These are phyloP conservation scores for Cucurbita argyrosperma DNA, from an alignment of 306 rosid genomes.

Conservation along the genomic window DNA sequence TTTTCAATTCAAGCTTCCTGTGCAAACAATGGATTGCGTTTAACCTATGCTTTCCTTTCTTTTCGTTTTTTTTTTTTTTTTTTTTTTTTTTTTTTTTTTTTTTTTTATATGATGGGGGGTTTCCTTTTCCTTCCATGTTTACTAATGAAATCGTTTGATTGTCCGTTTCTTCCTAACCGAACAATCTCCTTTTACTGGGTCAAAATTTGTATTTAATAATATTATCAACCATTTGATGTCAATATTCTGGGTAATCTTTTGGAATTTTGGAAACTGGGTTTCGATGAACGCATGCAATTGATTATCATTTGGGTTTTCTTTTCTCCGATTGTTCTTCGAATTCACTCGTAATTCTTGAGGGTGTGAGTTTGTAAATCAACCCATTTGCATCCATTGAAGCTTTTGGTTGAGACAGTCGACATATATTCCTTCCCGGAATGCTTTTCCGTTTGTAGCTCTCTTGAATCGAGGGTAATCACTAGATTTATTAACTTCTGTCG, in stretches of 20 bases:
- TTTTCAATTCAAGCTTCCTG: not conserved
- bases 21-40: not conserved
- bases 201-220: constrained; percentile 24
- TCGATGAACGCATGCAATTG: constrained; percentile 21
- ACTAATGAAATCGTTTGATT: not conserved
- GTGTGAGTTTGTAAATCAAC: not conserved
- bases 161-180: constrained; percentile 7
- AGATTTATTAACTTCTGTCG: not conserved
- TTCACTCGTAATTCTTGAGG: not conserved
- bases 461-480: constrained; percentile 4
- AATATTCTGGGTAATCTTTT: constrained; percentile 15
- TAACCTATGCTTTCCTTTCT: not conserved
- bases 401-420: not conserved
- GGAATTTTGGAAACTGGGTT: constrained; percentile 17
- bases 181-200: constrained; percentile 20
- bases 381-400: not conserved
- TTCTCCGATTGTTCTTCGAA: not conserved
- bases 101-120: not conserved
- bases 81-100: not conserved
- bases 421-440: not conserved
- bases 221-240: constrained; percentile 8
- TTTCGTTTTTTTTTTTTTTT: not conserved
- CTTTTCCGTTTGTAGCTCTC: not conserved
- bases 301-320: constrained; percentile 21
- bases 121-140: not conserved